These are phyloP conservation scores for Ceriops decandra DNA, from an alignment of 345 rosid species.

Conservation along the genomic window DNA sequence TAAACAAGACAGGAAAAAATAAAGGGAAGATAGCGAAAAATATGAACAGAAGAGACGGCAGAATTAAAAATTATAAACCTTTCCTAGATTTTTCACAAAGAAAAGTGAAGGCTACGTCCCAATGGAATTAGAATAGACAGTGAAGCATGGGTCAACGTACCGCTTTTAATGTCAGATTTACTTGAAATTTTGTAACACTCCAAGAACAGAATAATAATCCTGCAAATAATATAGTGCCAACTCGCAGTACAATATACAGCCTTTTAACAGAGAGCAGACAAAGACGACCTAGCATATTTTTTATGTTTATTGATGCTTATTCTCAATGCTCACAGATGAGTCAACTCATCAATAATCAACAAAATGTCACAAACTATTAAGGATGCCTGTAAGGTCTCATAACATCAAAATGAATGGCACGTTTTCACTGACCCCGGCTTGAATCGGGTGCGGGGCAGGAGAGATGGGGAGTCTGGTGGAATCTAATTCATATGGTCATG, in stretches of 20 bases:
- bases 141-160: slow-evolving; percentile 37
- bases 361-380: too few relatives aligned
- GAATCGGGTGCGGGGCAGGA: too few relatives aligned
- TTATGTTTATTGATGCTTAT: too few relatives aligned
- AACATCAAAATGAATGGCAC: neutral
- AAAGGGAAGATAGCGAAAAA: too few relatives aligned
- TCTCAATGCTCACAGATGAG: too few relatives aligned
- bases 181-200: slow-evolving; percentile 81
- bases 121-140: neutral
- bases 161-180: slow-evolving; percentile 92
- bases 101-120: too few relatives aligned
- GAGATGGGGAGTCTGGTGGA: neutral
- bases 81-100: too few relatives aligned
- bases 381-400: neutral
- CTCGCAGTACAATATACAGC: neutral
- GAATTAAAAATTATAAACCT: too few relatives aligned
- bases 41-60: too few relatives aligned
- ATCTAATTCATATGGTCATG: neutral
- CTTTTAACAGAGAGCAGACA: too few relatives aligned
- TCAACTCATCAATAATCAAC: neutral
- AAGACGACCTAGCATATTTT: too few relatives aligned
- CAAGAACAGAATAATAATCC: slow-evolving; percentile 92
- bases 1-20: too few relatives aligned
- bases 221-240: slow-evolving; percentile 26
- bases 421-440: neutral